These are phyloP conservation scores for Galerina marginata DNA, from an alignment of 768 basidiomycete species.

Conservation along the genomic window DNA sequence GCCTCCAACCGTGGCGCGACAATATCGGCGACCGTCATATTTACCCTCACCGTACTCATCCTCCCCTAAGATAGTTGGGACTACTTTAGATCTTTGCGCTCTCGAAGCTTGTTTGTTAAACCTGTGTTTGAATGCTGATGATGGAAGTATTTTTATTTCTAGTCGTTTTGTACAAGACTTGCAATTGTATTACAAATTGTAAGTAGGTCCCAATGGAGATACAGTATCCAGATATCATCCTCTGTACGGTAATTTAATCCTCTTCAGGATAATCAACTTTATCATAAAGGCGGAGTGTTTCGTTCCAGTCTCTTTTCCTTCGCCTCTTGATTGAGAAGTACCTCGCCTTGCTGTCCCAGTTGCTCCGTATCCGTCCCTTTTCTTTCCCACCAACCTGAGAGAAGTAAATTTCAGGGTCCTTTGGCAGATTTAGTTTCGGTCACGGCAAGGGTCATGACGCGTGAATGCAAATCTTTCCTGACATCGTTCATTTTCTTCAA, in stretches of 20 bases:
- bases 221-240: no score
- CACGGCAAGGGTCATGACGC: slow-evolving; percentile 70
- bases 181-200: no score
- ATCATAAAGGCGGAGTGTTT: slow-evolving; percentile 81
- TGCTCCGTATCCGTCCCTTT: slow-evolving; percentile 70
- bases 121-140: no score
- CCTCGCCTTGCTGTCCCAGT: slow-evolving; percentile 72
- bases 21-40: no score
- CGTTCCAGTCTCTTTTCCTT: slow-evolving; percentile 90
- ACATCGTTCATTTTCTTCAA: slow-evolving; percentile 57
- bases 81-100: no score
- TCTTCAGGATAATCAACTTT: slow-evolving; percentile 74
- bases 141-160: no score
- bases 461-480: slow-evolving; percentile 63
- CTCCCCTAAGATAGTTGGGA: no score
- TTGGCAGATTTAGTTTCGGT: slow-evolving; percentile 63
- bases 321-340: slow-evolving; percentile 83
- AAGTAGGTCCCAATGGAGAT: not conserved
- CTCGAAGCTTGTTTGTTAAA: no score
- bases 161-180: no score
- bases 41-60: no score
- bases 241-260: not conserved
- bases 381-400: slow-evolving; percentile 60
- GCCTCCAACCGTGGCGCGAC: no score
- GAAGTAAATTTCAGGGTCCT: slow-evolving; percentile 73